These are phyloP conservation scores for Ambrosiella cleistominuta DNA, from an alignment of 2,329 filamentous ascomycete species.

Conservation along the genomic window DNA sequence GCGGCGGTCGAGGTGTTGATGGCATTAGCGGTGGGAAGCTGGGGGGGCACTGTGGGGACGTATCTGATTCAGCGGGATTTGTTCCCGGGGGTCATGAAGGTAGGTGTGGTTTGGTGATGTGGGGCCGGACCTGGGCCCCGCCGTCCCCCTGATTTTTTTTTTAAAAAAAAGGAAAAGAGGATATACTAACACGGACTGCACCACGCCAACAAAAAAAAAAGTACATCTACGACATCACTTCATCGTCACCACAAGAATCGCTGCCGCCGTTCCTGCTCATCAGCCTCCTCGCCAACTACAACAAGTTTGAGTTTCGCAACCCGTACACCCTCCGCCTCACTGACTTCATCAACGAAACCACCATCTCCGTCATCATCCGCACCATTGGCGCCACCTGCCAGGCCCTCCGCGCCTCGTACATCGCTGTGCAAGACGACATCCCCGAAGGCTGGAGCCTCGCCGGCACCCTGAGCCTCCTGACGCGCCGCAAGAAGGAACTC, in stretches of 20 bases:
- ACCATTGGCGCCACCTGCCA: slow-evolving; percentile 59
- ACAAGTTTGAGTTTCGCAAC: slow-evolving; percentile 98
- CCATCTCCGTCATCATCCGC: slow-evolving; percentile 65
- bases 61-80: slow-evolving; percentile 92
- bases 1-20: slow-evolving; percentile 70
- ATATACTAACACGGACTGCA: neutral
- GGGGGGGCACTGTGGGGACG: slow-evolving; percentile 81
- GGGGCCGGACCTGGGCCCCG: neutral
- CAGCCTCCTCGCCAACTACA: slow-evolving; percentile 86
- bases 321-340: slow-evolving; percentile 82
- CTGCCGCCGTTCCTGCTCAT: slow-evolving; percentile 67
- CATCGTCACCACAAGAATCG: slow-evolving; percentile 32
- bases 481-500: slow-evolving; percentile 37
- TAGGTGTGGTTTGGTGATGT: slow-evolving; percentile 22
- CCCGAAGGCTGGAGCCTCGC: slow-evolving; percentile 78
- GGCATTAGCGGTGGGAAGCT: slow-evolving; percentile 78
- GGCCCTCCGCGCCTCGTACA: slow-evolving; percentile 53
- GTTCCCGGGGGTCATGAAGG: slow-evolving; percentile 90
- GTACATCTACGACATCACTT: slow-evolving; percentile 68
- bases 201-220: slow-evolving; percentile 19
- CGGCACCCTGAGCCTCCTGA: slow-evolving; percentile 46
- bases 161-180: too few relatives aligned
- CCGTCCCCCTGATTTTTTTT: neutral
- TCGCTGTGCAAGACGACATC: slow-evolving; percentile 75
- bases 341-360: slow-evolving; percentile 84